Evolutionary conservation across 129 eudicot genomes (phyloP), one percentile per base, ranked within the genome.

Genomic region (Flaveria trinervia): DNA sequence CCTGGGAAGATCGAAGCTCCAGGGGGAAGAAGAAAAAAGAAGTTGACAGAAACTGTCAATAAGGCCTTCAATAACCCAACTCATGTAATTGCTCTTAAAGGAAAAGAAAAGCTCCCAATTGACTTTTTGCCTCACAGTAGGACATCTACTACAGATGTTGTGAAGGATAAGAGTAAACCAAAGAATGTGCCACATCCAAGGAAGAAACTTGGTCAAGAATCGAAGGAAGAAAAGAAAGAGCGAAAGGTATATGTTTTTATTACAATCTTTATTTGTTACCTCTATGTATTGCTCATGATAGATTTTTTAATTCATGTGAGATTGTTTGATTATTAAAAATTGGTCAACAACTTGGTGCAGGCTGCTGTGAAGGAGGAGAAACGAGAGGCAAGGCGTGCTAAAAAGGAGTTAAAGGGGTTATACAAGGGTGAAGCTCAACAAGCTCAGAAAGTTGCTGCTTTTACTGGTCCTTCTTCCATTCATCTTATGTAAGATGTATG

Each of bases 161-260:
- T 36, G 18, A 86, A 88, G 83, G 89, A 77, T 26, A 82, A 12
- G 50, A 70, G 61, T 48, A 80, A 73, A 51, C 65, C 78, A 17
- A 80, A 56, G 68, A 55, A 33, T 12, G 87, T 84, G 73, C 83
- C 54, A 67, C 82, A 6, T 25, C 87, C 83, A 25, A 85, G 85
- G 86, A 91, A 89, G 83, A 90, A 81, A 71, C 81, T 77, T 70
- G 85, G 85, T 62, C 89, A 83, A 83, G 99, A 95, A 84, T 67
- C 99, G 0, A 91, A 91, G 81, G 99, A 91, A 76, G 99, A 95
- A 76, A 95, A 95, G 93, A 91, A 95, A 83, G 96, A 91, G 60
- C 85, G 99, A 7, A 95, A 91, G 99, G 99, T 95, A 84, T 23
- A 8, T 39, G 4, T 11, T 79, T 79, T 39, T 26, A 14, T 45